phyloP scores from a whole-genome alignment of 257 asterid species.

The Solanum tacnaense region DNA sequence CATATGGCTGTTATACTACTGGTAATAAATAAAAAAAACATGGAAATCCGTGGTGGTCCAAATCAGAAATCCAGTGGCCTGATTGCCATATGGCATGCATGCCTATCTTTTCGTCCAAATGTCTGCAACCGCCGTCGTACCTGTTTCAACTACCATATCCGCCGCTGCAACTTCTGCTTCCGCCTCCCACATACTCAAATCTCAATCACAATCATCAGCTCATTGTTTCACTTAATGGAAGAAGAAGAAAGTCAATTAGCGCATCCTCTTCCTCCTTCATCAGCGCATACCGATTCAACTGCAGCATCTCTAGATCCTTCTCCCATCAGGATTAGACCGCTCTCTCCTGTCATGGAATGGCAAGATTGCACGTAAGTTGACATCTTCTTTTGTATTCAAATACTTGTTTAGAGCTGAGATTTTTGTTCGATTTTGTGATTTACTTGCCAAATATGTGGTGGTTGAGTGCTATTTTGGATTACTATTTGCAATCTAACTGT shows the following conservation, averaged over 20 bases:
- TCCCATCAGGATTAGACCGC: conserved; percentile 4
- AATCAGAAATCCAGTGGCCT: too few species aligned
- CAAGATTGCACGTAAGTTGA: conserved; percentile 80
- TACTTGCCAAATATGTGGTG: not conserved
- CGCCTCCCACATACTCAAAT: not conserved
- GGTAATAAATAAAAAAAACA: too few species aligned
- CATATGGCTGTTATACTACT: too few species aligned
- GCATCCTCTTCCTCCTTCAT: conserved; percentile 11
- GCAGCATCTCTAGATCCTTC: conserved; percentile 11
- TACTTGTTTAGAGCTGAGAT: not conserved
- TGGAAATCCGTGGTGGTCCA: too few species aligned
- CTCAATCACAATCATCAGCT: not conserved
- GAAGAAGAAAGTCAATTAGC: not conserved
- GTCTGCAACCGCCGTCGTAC: not conserved
- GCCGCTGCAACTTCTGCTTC: not conserved
- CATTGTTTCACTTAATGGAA: not conserved
- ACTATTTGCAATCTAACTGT: not conserved
- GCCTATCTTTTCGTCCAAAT: not conserved
- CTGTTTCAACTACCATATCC: not conserved
- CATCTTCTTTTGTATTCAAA: not conserved
- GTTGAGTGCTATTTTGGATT: not conserved
- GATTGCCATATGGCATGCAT: not conserved
- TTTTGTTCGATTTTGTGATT: not conserved
- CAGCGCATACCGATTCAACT: conserved; percentile 6
- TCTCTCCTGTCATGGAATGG: conserved; percentile 67